These are phyloP conservation scores for Pseudonitzschia multistriata DNA, from an alignment of 108 stramenopile genomes.

Conservation along the genomic window DNA sequence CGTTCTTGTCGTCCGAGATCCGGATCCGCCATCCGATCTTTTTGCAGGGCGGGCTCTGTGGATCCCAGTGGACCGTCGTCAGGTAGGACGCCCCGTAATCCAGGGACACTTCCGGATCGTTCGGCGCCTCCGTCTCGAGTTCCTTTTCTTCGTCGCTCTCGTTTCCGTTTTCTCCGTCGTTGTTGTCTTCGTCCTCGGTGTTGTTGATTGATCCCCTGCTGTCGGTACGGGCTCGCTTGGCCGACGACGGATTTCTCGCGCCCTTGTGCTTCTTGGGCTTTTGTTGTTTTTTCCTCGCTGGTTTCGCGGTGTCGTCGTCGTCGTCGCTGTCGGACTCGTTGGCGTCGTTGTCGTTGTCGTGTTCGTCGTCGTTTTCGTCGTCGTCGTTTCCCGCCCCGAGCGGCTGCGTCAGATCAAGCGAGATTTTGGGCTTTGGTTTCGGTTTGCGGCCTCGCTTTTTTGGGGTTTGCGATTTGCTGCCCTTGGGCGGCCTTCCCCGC, in stretches of 20 bases:
- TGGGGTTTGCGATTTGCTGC: background rate
- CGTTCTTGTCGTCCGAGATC: constrained; percentile 34
- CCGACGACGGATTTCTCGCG: constrained; percentile 9
- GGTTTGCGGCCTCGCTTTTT: constrained; percentile 8
- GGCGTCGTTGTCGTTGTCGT: no score
- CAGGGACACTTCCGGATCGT: constrained; percentile 47
- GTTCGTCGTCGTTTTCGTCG: constrained; percentile 15
- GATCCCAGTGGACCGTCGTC: constrained; percentile 64
- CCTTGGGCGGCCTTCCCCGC: constrained; percentile 25
- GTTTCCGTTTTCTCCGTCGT: constrained; percentile 19
- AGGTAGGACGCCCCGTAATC: constrained; percentile 21
- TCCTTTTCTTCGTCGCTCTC: constrained; percentile 33
- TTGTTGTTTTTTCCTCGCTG: background rate
- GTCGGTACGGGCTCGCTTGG: background rate
- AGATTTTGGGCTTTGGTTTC: constrained; percentile 23
- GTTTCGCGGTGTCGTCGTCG: constrained; percentile 1
- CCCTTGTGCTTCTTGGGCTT: background rate
- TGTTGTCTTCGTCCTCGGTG: constrained; percentile 6
- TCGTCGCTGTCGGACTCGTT: constrained; percentile 9
- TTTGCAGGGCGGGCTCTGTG: constrained; percentile 31
- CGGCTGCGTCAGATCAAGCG: constrained; percentile 30
- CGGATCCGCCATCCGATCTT: constrained; percentile 54
- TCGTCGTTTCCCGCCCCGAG: background rate
- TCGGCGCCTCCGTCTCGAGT: constrained; percentile 34
- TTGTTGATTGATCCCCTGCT: constrained; percentile 7